Base-by-base conservation (phyloP, 225 moss, liverwort and hornwort species). In the Asterella californica region DNA sequence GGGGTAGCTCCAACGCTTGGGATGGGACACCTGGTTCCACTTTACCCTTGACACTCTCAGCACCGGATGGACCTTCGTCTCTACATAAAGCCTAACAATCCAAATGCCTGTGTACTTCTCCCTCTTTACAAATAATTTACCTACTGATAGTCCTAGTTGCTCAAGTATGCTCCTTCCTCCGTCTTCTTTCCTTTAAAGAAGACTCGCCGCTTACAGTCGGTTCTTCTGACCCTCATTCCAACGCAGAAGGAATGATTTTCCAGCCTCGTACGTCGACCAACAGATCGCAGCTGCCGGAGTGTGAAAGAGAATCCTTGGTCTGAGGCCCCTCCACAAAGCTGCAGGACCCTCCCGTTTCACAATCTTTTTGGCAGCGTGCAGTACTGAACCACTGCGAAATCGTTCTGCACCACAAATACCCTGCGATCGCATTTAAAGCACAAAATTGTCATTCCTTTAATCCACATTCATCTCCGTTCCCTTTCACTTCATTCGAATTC, bases 211-310 rank as follows among this genome's bases (percentile, higher is more conserved):
- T 33, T 33, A 14, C 15, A 38, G 22, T 80, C 57, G 78, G 11
- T 19, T 42, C 50, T 79, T 90, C 78, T 87, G 90, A 22, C 85
- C 87, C 25, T 88, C 86, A 78, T 97, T 93, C 94, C 94, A 92
- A 24, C 88, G 82, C 81, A 87, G 90, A 38, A 97, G 84, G 74
- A 91, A 97, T 8, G 83, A 80, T 77, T 97, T 97, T 74, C 94
- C 93, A 55, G 94, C 96, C 85, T 97, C 96, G 57, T 97, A 97
- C 1, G 96, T 94, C 45, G 96, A 94, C 96, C 96, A 97, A 77
- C 96, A 97, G 75, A 97, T 97, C 74, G 94, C 96, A 80, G 96
- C 96, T 36, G 96, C 96, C 61, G 96, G 96, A 52, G 96, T 97
- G 77, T 97, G 96, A 74, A 97, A 97, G 46, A 97, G 80, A 80